Percentiles rank a stretch among this genome's conserved stretches.
These are phyloP conservation scores for Paramecium primaurelia DNA, from an alignment of 73 alveolate genomes.

Conservation along the genomic window DNA sequence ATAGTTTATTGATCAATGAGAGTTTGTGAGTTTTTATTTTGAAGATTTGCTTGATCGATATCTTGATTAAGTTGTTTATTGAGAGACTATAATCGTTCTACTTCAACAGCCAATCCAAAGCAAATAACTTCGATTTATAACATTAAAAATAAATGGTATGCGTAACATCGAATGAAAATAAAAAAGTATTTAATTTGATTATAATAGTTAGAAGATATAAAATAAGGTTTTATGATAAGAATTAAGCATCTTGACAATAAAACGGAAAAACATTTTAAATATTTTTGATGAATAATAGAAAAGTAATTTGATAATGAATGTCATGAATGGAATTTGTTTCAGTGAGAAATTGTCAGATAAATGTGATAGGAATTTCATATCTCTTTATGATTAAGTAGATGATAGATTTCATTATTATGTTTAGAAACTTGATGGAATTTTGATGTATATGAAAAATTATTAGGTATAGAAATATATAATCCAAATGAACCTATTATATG, in stretches of 20 bases:
- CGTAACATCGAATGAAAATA: not conserved
- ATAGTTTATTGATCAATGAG: not conserved
- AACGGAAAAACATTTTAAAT: not conserved
- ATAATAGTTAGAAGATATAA: constrained; percentile 12
- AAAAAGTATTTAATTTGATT: not conserved
- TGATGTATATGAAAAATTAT: too few species aligned
- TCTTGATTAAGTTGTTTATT: not conserved
- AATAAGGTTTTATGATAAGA: constrained; percentile 23
- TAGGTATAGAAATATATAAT: constrained; percentile 70
- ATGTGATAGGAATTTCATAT: constrained; percentile 78
- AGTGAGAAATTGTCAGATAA: constrained; percentile 64
- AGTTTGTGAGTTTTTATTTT: not conserved
- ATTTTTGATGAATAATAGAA: constrained; percentile 42
- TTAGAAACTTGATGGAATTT: constrained; percentile 55
- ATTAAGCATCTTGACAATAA: not conserved
- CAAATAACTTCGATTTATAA: constrained; percentile 17
- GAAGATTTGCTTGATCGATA: not conserved
- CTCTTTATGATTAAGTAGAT: constrained; percentile 55
- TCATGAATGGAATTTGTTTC: constrained; percentile 72
- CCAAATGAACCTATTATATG: constrained; percentile 71
- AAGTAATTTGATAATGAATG: constrained; percentile 22
- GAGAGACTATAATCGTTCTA: not conserved
- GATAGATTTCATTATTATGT: constrained; percentile 73
- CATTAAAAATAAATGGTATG: constrained; percentile 26
- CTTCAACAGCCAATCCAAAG: constrained; percentile 36